These are phyloP conservation scores for Mytilinidion resinicola DNA, from an alignment of 495 filamentous ascomycete genomes.

Conservation along the genomic window DNA sequence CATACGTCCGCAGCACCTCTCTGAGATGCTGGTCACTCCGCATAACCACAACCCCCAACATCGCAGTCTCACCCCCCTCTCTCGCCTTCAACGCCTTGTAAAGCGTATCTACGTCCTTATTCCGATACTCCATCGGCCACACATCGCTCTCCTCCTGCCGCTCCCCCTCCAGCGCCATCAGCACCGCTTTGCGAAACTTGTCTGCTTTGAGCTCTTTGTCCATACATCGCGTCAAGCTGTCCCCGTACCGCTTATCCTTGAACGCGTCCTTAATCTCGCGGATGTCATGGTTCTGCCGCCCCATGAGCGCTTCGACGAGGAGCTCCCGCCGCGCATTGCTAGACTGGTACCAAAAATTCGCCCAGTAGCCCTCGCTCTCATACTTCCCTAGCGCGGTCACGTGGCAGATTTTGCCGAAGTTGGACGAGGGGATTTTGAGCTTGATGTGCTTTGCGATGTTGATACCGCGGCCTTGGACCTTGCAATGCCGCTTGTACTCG, in stretches of 20 bases:
- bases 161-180: conserved; percentile 73
- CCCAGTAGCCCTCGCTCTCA: conserved; percentile 96
- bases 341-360: conserved; percentile 96
- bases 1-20: conserved; percentile 70
- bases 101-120: conserved; percentile 65
- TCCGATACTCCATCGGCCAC: conserved; percentile 48
- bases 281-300: conserved; percentile 78
- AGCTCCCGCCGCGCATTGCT: conserved; percentile 47
- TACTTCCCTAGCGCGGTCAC: conserved; percentile 83
- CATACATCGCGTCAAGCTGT: conserved; percentile 79
- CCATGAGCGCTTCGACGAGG: conserved; percentile 88
- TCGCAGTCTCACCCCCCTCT: conserved; percentile 81
- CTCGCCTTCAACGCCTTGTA: conserved; percentile 61
- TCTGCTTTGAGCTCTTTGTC: conserved; percentile 84
- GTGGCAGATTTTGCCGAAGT: conserved; percentile 86
- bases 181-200: conserved; percentile 82
- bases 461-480: conserved; percentile 60
- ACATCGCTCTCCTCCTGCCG: conserved; percentile 70
- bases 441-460: conserved; percentile 97
- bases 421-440: conserved; percentile 55
- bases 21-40: conserved; percentile 74
- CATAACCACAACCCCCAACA: conserved; percentile 78
- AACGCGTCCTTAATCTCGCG: conserved; percentile 89
- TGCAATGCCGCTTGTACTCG: conserved; percentile 87
- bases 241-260: conserved; percentile 82